Conservation (phyloP, 257 asterid genomes). For the Nicotiana undulata region DNA sequence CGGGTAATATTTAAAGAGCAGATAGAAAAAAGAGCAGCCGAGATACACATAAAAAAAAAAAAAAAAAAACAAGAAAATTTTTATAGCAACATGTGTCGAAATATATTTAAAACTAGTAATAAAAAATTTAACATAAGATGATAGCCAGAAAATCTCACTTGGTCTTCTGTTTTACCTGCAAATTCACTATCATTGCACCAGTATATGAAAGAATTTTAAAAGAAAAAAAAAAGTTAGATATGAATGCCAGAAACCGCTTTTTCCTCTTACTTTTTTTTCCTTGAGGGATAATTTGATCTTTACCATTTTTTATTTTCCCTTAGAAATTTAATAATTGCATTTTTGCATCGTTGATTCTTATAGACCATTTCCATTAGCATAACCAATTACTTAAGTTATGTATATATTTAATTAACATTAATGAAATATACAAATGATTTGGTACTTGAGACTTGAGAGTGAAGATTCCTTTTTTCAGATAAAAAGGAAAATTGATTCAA, state of each 20-base stretch:
- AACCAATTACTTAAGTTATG: too few relatives aligned
- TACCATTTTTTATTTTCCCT: too few relatives aligned
- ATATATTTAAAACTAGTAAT: too few relatives aligned
- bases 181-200: background rate
- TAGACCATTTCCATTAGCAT: too few relatives aligned
- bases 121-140: too few relatives aligned
- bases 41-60: too few relatives aligned
- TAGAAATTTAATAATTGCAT: too few relatives aligned
- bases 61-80: too few relatives aligned
- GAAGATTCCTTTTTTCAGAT: background rate
- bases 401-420: background rate
- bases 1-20: too few relatives aligned
- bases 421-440: background rate
- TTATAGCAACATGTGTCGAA: too few relatives aligned
- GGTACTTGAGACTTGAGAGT: background rate
- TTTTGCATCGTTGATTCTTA: too few relatives aligned
- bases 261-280: background rate
- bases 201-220: background rate
- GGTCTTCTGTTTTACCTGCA: background rate
- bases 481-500: background rate
- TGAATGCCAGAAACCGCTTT: background rate
- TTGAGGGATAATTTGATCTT: background rate
- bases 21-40: too few relatives aligned
- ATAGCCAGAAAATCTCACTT: background rate
- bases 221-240: background rate